These are phyloP conservation scores for Galerina sulciceps DNA, from an alignment of 768 basidiomycete species.

Conservation along the genomic window DNA sequence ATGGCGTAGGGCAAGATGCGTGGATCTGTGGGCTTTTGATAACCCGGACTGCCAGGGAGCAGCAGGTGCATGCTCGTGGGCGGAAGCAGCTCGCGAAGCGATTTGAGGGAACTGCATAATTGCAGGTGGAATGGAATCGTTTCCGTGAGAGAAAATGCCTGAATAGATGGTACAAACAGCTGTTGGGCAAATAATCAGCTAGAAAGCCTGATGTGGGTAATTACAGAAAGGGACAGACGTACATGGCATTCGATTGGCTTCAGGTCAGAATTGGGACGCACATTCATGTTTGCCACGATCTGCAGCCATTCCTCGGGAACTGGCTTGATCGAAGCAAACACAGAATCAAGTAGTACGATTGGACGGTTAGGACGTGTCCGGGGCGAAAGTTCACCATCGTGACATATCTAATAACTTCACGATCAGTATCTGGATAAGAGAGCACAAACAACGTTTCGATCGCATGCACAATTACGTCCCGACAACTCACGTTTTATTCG, in stretches of 20 bases:
- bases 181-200: conserved; percentile 8
- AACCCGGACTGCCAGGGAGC: conserved; percentile 4
- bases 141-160: conserved; percentile 51
- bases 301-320: conserved; percentile 66
- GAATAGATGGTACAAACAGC: conserved; percentile 49
- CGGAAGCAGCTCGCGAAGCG: conserved; percentile 48
- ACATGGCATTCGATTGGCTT: conserved; percentile 57
- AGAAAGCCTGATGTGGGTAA: background rate
- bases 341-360: conserved; percentile 42
- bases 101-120: conserved; percentile 45
- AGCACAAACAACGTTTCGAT: background rate
- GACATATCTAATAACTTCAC: conserved; percentile 34
- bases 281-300: conserved; percentile 40
- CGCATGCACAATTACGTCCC: background rate
- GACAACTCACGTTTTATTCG: conserved; percentile 38
- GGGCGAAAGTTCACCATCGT: conserved; percentile 49
- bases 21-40: background rate
- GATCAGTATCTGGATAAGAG: conserved; percentile 3
- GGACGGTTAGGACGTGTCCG: conserved; percentile 51
- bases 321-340: conserved; percentile 54
- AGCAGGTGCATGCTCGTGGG: conserved; percentile 25
- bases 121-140: conserved; percentile 64
- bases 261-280: conserved; percentile 32
- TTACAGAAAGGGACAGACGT: conserved; percentile 22
- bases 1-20: conserved; percentile 24